Evolutionary conservation across 805 yeast species (phyloP).

Genomic region (Lipomyces spencermartinsiae): DNA sequence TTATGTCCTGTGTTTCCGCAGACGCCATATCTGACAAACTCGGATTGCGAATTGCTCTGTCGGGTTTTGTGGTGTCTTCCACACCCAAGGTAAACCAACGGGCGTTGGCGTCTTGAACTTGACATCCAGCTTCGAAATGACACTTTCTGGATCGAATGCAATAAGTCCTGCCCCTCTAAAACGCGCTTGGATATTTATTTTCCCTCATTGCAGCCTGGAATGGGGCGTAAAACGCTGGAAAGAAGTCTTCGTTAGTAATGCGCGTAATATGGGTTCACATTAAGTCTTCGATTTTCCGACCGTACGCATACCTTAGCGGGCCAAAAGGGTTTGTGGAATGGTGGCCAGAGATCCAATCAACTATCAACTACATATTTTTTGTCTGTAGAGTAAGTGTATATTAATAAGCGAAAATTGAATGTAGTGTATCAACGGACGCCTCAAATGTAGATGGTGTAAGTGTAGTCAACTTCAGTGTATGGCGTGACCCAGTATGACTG

Average conservation of each 20-base stretch:
- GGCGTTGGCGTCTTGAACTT: neutral
- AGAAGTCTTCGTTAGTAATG: conserved; percentile 4
- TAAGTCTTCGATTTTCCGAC: conserved; percentile 15
- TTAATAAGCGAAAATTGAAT: no score
- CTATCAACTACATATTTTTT: no score
- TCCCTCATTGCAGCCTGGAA: neutral
- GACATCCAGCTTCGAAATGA: neutral
- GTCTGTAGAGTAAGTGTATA: no score
- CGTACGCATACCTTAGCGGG: conserved; percentile 19
- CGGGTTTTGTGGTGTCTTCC: neutral
- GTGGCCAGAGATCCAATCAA: no score
- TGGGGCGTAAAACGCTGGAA: neutral
- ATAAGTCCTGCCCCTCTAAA: neutral
- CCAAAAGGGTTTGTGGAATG: no score
- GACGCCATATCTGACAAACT: no score
- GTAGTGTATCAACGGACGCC: no score
- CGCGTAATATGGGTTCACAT: conserved; percentile 3
- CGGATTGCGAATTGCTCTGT: no score
- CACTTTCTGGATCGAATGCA: conserved; percentile 1
- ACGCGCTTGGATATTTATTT: neutral
- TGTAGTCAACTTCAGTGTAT: no score
- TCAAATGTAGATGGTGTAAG: no score
- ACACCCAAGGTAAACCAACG: neutral
- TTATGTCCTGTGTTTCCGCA: no score
- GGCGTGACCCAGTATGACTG: no score